Percentiles rank a stretch among this genome's conserved stretches.
phyloP scores from a whole-genome alignment of 1,139 yeast genomes.

The Hansenula lynferdii region DNA sequence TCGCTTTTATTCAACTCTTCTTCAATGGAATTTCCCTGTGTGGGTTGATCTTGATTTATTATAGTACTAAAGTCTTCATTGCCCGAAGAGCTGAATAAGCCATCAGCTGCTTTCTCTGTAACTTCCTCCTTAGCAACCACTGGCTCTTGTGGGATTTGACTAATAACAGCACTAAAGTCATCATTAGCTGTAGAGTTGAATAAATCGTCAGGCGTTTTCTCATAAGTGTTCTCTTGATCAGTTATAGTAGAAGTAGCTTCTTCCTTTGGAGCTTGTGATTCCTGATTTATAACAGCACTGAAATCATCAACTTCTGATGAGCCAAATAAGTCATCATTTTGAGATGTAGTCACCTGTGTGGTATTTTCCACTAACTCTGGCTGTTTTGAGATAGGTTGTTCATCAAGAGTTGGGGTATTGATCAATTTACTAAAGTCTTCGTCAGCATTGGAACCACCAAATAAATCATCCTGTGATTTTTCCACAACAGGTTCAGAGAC shows the following conservation, averaged over 20 bases:
- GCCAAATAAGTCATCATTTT: constrained; percentile 1
- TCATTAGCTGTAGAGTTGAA: too few relatives aligned
- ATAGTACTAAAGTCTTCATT: too few relatives aligned
- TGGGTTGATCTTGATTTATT: too few relatives aligned
- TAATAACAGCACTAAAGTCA: too few relatives aligned
- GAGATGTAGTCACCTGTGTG: background rate
- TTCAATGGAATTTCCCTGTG: too few relatives aligned
- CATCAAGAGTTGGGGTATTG: background rate
- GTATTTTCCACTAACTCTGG: background rate
- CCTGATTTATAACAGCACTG: background rate
- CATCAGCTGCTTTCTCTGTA: background rate
- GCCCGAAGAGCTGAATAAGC: background rate
- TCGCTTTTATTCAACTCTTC: too few relatives aligned
- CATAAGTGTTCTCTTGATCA: too few relatives aligned
- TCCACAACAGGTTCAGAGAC: background rate
- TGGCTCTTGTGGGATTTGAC: too few relatives aligned
- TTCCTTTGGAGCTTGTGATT: too few relatives aligned
- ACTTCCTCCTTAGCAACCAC: too few relatives aligned
- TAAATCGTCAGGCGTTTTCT: too few relatives aligned
- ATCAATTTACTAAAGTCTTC: background rate
- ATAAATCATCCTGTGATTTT: background rate
- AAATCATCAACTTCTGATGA: constrained; percentile 1
- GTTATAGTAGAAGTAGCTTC: too few relatives aligned
- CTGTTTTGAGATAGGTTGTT: background rate
- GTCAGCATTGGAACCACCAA: background rate